Evolutionary conservation across 352 stramenopile genomes (phyloP).

Genomic region (Globisporangium abappressorium): DNA sequence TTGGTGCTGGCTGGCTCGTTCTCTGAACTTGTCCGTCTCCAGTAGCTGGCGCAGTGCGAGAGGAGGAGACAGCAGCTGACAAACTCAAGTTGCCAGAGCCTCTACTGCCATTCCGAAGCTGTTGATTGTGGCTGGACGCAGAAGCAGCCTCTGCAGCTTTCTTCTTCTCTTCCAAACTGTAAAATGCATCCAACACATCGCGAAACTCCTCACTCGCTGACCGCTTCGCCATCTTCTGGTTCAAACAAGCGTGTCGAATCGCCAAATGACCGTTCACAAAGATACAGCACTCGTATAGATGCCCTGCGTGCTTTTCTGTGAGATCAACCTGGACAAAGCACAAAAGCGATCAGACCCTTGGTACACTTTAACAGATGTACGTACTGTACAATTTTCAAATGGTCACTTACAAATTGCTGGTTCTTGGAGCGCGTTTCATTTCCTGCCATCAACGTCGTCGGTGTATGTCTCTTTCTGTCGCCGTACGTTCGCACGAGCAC

Average conservation of each 20-base stretch:
- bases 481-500: slow-evolving; percentile 45
- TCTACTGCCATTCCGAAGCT: not conserved
- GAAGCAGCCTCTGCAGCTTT: not conserved
- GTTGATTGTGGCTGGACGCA: not conserved
- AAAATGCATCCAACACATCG: slow-evolving; percentile 52
- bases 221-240: slow-evolving; percentile 70
- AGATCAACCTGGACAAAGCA: slow-evolving; percentile 17
- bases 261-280: slow-evolving; percentile 36
- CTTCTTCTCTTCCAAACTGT: slow-evolving; percentile 7
- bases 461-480: slow-evolving; percentile 34
- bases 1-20: not conserved
- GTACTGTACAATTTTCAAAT: not conserved
- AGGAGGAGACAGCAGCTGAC: not conserved
- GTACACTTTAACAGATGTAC: too few species aligned
- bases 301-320: slow-evolving; percentile 14
- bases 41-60: not conserved
- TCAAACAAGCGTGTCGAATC: slow-evolving; percentile 59
- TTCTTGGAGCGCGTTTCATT: slow-evolving; percentile 61
- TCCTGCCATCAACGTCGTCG: slow-evolving; percentile 60
- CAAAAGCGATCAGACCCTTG: not conserved
- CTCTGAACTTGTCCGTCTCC: slow-evolving; percentile 3
- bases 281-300: slow-evolving; percentile 57
- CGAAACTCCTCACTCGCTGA: slow-evolving; percentile 70
- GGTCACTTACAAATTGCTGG: slow-evolving; percentile 18
- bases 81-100: not conserved